Conservation (phyloP, 768 basidiomycete genomes). For the Leccinum rimulosum region DNA sequence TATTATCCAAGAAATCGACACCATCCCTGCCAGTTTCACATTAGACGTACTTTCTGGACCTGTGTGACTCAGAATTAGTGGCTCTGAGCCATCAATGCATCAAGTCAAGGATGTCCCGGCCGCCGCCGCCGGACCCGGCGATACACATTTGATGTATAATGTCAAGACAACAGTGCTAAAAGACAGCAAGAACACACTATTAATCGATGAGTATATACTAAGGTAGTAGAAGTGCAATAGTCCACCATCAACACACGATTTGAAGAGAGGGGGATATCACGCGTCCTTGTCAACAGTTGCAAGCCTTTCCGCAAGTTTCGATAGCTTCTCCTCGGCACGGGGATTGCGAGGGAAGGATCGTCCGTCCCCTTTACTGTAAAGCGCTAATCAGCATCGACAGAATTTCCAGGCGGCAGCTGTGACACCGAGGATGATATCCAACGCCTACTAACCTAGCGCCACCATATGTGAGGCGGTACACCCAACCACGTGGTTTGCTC, state of each 20-base stretch:
- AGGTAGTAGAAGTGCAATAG: background rate
- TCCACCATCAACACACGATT: background rate
- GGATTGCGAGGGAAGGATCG: conserved; percentile 66
- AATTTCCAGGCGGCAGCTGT: background rate
- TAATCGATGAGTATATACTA: conserved; percentile 2
- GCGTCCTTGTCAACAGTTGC: conserved; percentile 53
- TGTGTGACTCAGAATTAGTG: too few relatives aligned
- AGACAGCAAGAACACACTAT: conserved; percentile 1
- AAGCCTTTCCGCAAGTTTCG: conserved; percentile 61
- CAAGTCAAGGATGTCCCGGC: background rate
- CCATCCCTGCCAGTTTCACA: too few relatives aligned
- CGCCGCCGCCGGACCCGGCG: background rate
- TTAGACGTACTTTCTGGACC: too few relatives aligned
- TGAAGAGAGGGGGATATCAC: conserved; percentile 17
- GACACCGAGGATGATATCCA: background rate
- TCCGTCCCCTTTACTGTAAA: conserved; percentile 61
- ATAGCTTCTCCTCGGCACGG: conserved; percentile 61
- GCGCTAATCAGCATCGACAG: background rate
- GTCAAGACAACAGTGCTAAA: conserved; percentile 6
- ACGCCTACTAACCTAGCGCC: conserved; percentile 55
- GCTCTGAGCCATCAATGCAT: too few relatives aligned
- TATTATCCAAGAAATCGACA: background rate
- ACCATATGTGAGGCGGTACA: conserved; percentile 53
- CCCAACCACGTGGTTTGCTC: conserved; percentile 49
- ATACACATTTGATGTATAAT: conserved; percentile 1